A percentile compares a stretch with the other conserved stretches of the same genome.
phyloP scores from a whole-genome alignment of 140 eudicot genomes.

The Stevia rebaudiana region DNA sequence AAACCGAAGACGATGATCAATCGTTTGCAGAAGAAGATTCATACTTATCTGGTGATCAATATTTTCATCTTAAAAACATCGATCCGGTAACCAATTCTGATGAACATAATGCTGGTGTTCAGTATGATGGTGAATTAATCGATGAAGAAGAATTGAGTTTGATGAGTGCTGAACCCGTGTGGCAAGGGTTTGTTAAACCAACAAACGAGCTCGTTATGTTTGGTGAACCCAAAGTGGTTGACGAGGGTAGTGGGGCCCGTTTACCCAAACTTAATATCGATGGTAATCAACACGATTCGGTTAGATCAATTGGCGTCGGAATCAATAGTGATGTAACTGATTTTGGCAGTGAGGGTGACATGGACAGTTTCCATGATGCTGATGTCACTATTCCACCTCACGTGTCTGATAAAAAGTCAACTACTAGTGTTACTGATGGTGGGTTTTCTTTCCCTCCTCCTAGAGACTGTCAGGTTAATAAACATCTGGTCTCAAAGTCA shows the following conservation, averaged over 20 bases:
- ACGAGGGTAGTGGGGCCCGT: constrained; percentile 48
- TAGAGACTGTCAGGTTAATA: constrained; percentile 43
- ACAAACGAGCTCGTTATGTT: constrained; percentile 59
- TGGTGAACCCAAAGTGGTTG: constrained; percentile 44
- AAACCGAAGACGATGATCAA: constrained; percentile 78
- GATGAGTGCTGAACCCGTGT: constrained; percentile 76
- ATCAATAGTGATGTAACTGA: constrained; percentile 62
- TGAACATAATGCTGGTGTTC: constrained; percentile 41
- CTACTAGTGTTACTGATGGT: constrained; percentile 44
- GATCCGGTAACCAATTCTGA: constrained; percentile 46
- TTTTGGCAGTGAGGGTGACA: constrained; percentile 64
- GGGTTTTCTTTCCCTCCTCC: constrained; percentile 86
- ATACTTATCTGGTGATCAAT: constrained; percentile 69
- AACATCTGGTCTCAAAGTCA: constrained; percentile 54
- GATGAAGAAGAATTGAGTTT: constrained; percentile 74
- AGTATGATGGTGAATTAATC: constrained; percentile 80
- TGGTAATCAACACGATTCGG: constrained; percentile 62
- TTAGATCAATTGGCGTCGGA: constrained; percentile 87
- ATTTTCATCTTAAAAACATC: constrained; percentile 45
- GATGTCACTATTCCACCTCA: constrained; percentile 30
- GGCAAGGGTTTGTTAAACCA: constrained; percentile 72
- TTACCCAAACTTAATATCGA: constrained; percentile 41
- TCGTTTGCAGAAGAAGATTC: constrained; percentile 92
- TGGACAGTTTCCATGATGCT: constrained; percentile 46
- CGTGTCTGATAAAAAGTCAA: constrained; percentile 33